phyloP scores from a whole-genome alignment of 2,329 filamentous ascomycete species.

The Botrytis cinerea region DNA sequence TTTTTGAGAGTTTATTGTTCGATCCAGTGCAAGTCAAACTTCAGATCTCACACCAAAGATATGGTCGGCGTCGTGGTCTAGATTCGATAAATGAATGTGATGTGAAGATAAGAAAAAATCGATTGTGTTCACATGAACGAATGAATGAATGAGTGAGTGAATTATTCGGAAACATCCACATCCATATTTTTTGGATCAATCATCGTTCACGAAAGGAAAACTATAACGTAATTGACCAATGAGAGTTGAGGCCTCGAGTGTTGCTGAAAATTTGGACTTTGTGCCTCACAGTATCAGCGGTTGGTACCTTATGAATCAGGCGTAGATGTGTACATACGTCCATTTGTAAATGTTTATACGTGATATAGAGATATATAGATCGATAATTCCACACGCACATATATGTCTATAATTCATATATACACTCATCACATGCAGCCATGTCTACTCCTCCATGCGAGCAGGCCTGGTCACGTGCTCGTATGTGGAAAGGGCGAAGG shows the following conservation, averaged over 20 bases:
- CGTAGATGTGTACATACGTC: no score
- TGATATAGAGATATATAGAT: no score
- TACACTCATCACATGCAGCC: no score
- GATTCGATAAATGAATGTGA: neutral
- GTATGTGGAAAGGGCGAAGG: no score
- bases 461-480: no score
- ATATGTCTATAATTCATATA: no score
- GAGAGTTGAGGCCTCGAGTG: neutral
- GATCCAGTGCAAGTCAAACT: no score
- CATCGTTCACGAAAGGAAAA: neutral
- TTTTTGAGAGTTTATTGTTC: neutral
- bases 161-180: slow-evolving; percentile 9
- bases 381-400: no score
- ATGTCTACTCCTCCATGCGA: no score
- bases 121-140: slow-evolving; percentile 10
- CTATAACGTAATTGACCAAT: slow-evolving; percentile 14
- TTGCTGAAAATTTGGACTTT: neutral
- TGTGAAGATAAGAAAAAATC: neutral
- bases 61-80: neutral
- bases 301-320: neutral
- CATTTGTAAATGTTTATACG: no score
- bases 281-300: no score
- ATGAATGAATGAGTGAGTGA: neutral
- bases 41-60: neutral
- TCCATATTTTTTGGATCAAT: neutral